Base-by-base conservation (phyloP, 192 early-diverging fungal genomes). In the Coemansia sp. region DNA sequence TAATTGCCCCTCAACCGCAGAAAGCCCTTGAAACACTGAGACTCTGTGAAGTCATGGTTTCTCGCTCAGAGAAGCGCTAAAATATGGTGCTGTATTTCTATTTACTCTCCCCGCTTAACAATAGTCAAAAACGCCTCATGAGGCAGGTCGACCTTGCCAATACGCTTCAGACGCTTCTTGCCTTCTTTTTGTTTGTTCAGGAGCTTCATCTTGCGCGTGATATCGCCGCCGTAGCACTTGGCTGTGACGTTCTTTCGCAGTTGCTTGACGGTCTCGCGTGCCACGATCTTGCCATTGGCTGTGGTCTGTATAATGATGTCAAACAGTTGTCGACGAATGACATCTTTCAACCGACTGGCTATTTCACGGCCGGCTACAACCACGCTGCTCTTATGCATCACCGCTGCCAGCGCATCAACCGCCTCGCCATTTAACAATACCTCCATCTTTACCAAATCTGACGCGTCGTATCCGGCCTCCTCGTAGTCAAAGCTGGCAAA, bases 171-270 rank as follows among this genome's bases (percentile, higher is more conserved):
- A 48, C 91, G 84, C 85, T 98, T 97, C 86, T 99, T 99, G 62
- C 95, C 95, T 60, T 91, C 95, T 83, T 97, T 97, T 83, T 96
- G 94, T 63, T 92, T 92, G 59, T 96, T 90, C 64, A 99, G 73
- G 48, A 99, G 86, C 82, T 99, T 99, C 97, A 98, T 99, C 79
- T 95, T 97, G 29, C 97, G 88, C 2, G 95, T 93, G 14, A 95
- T 88, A 83, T 99, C 97, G 19, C 97, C 97, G 24, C 97, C 95
- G 70, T 99, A 99, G 68, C 92, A 95, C 83, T 97, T 99, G 19
- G 95, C 95, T 34, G 93, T 96, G 41, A 99, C 97, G 73, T 99
- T 93, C 74, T 99, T 99, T 17, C 95, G 87, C 34, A 94, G 67
- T 13, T 96, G 93, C 59, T 85, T 85, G 66, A 99, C 79, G 67